Evolutionary conservation across 306 rosid species (phyloP).

Genomic region (Cajanus cajan): DNA sequence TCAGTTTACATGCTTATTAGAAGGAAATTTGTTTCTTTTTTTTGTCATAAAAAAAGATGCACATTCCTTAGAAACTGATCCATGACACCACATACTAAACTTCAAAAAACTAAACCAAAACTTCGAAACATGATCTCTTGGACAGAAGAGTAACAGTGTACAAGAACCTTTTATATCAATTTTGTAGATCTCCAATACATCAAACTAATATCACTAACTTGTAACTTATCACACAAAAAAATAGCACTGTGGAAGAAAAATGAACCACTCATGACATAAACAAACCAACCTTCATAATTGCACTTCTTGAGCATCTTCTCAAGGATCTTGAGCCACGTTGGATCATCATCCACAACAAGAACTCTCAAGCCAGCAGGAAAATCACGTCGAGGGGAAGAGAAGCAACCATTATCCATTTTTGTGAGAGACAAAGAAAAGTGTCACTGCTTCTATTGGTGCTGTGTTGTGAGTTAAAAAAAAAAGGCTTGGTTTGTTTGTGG

Average conservation of each 20-base stretch:
- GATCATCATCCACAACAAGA: conserved; percentile 95
- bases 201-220: background rate
- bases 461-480: conserved; percentile 30
- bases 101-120: conserved; percentile 12
- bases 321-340: conserved; percentile 92
- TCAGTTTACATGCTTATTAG: background rate
- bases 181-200: conserved; percentile 5
- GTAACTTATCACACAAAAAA: conserved; percentile 12
- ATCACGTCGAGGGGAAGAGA: conserved; percentile 70
- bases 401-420: conserved; percentile 80
- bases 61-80: background rate
- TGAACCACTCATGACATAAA: background rate
- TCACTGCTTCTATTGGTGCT: background rate
- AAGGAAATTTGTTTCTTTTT: background rate
- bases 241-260: background rate
- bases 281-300: conserved; percentile 69
- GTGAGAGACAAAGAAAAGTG: conserved; percentile 22
- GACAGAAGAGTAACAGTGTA: too few relatives aligned
- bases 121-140: background rate
- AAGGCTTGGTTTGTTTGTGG: conserved; percentile 45
- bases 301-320: conserved; percentile 99
- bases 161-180: background rate
- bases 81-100: background rate
- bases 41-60: background rate
- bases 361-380: conserved; percentile 92